phyloP scores from a whole-genome alignment of 345 rosid genomes.

The Pelargonium nanum region DNA sequence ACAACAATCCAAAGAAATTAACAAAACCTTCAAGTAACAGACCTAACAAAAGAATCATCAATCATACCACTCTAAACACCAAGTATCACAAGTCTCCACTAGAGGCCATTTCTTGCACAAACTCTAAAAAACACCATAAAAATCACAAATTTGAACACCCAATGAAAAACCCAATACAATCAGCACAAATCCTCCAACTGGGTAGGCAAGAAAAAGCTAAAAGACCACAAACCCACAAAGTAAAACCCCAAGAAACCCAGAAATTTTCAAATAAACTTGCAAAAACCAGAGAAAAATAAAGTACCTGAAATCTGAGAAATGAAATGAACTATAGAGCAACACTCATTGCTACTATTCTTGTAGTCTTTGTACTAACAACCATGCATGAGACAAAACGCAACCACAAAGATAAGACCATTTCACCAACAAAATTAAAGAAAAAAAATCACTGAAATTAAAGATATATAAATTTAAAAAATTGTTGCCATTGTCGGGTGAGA shows the following conservation, averaged over 20 bases:
- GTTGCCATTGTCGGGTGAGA: too few species aligned
- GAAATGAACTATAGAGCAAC: not conserved
- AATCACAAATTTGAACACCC: too few species aligned
- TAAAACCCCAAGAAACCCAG: not conserved
- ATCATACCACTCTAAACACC: too few species aligned
- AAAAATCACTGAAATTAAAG: not conserved
- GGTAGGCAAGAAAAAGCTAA: not conserved
- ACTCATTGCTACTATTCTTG: not conserved
- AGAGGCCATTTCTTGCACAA: too few species aligned
- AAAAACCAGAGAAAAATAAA: not conserved
- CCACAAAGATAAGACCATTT: not conserved
- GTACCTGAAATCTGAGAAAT: not conserved
- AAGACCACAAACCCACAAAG: not conserved
- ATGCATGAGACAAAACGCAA: not conserved
- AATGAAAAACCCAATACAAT: not conserved
- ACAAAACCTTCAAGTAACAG: too few species aligned
- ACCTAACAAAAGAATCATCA: too few species aligned
- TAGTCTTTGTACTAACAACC: not conserved
- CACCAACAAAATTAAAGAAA: not conserved
- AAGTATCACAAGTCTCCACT: too few species aligned
- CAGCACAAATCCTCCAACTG: not conserved
- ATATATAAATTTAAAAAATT: too few species aligned
- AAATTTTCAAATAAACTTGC: not conserved
- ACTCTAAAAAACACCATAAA: too few species aligned
- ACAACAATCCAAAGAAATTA: too few species aligned